Conservation (phyloP, 495 filamentous ascomycete genomes). For the Talaromyces adpressus region DNA sequence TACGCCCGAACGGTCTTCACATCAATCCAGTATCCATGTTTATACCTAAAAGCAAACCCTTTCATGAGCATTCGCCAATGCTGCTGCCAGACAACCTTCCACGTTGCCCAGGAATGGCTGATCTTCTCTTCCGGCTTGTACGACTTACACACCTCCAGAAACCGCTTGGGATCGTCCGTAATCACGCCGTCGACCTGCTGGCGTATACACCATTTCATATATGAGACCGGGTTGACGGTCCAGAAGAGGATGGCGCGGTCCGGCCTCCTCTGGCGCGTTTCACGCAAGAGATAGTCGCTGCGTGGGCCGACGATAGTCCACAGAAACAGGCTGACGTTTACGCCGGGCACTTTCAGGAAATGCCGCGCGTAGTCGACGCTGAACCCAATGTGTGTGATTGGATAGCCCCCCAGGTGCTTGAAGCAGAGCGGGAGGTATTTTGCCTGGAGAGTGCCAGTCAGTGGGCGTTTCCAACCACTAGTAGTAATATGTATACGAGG, state of each 20-base stretch:
- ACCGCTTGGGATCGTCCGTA: slow-evolving; percentile 50
- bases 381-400: slow-evolving; percentile 66
- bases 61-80: not conserved
- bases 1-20: not conserved
- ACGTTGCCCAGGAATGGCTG: not conserved
- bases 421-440: slow-evolving; percentile 56
- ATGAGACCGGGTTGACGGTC: slow-evolving; percentile 72
- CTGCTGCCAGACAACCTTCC: not conserved
- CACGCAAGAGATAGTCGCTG: slow-evolving; percentile 56
- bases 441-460: slow-evolving; percentile 24
- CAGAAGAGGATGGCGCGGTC: slow-evolving; percentile 61
- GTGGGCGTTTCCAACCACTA: not conserved
- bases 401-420: slow-evolving; percentile 58
- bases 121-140: slow-evolving; percentile 1
- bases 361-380: slow-evolving; percentile 60
- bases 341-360: slow-evolving; percentile 51
- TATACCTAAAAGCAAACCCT: slow-evolving; percentile 2
- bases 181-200: slow-evolving; percentile 49
- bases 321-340: slow-evolving; percentile 71
- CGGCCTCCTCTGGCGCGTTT: slow-evolving; percentile 46
- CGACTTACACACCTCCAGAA: slow-evolving; percentile 3
- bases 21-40: slow-evolving; percentile 5
- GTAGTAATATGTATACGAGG: not conserved
- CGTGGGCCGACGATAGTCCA: slow-evolving; percentile 54
- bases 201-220: slow-evolving; percentile 68